phyloP scores from a whole-genome alignment of 1,139 yeast genomes.

The Blastobotrys ciferrii region DNA sequence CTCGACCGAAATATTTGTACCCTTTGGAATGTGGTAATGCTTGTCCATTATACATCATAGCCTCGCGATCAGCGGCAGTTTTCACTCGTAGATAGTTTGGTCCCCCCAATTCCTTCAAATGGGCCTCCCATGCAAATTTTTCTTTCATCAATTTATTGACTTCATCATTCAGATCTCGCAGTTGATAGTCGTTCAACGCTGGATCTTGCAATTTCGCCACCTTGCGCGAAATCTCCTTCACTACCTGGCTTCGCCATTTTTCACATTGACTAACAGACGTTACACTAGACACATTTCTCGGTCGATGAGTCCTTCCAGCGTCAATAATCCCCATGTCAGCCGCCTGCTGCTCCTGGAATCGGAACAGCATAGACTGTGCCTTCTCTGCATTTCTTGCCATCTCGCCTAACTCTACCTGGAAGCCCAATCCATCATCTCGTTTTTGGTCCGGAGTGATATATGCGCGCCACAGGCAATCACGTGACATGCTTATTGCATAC shows the following conservation, averaged over 20 bases:
- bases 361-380: constrained; percentile 66
- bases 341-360: constrained; percentile 62
- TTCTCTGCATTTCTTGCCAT: constrained; percentile 80
- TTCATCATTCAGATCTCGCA: constrained; percentile 74
- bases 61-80: constrained; percentile 12
- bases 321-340: constrained; percentile 61
- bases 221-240: constrained; percentile 61
- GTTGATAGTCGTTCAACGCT: constrained; percentile 54
- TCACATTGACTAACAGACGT: constrained; percentile 65
- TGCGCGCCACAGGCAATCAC: too few relatives aligned
- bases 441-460: too few relatives aligned
- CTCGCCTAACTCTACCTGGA: too few relatives aligned
- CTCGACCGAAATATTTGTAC: constrained; percentile 78
- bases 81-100: constrained; percentile 49
- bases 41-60: constrained; percentile 2
- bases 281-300: constrained; percentile 57
- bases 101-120: constrained; percentile 67
- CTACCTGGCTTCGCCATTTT: constrained; percentile 65
- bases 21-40: constrained; percentile 45
- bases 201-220: constrained; percentile 63
- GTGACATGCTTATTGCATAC: too few relatives aligned
- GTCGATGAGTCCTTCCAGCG: constrained; percentile 47
- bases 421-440: too few relatives aligned
- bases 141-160: constrained; percentile 68
- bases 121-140: constrained; percentile 74